phyloP scores from a whole-genome alignment of 139 green algal species.

The Mesotaenium endlicherianum region DNA sequence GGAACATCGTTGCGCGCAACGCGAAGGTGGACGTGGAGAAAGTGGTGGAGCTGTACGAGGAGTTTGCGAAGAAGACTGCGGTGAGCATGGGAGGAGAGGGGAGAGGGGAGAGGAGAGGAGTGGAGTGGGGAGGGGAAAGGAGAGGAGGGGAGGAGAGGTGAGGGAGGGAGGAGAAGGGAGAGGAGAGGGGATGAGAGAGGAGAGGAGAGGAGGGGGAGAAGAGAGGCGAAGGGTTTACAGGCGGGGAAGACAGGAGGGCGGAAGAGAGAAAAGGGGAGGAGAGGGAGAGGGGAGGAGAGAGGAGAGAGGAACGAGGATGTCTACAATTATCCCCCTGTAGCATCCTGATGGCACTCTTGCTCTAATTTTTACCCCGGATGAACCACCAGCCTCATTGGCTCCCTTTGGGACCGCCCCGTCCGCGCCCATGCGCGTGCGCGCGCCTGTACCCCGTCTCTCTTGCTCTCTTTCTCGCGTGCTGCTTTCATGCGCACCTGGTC shows the following conservation, averaged over 20 bases:
- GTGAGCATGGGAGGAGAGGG: neutral
- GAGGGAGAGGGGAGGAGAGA: neutral
- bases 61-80: constrained; percentile 60
- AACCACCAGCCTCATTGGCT: too few species aligned
- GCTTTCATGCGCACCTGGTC: too few species aligned
- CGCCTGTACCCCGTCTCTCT: too few species aligned
- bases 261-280: neutral
- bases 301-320: neutral
- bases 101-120: constrained; percentile 47
- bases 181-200: neutral
- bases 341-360: too few species aligned
- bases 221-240: neutral
- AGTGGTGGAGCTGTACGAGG: constrained; percentile 83
- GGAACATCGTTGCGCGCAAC: constrained; percentile 72
- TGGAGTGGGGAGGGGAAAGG: constrained; percentile 60
- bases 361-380: too few species aligned
- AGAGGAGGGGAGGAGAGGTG: neutral
- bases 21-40: constrained; percentile 67
- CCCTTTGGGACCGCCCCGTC: too few species aligned
- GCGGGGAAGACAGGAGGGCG: neutral
- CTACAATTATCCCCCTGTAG: too few species aligned
- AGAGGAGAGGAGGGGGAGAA: neutral
- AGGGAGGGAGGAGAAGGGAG: neutral
- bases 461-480: too few species aligned
- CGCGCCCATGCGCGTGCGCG: too few species aligned